These are phyloP conservation scores for Diplotaxis tenuifolia DNA, from an alignment of 345 rosid species.

Conservation along the genomic window DNA sequence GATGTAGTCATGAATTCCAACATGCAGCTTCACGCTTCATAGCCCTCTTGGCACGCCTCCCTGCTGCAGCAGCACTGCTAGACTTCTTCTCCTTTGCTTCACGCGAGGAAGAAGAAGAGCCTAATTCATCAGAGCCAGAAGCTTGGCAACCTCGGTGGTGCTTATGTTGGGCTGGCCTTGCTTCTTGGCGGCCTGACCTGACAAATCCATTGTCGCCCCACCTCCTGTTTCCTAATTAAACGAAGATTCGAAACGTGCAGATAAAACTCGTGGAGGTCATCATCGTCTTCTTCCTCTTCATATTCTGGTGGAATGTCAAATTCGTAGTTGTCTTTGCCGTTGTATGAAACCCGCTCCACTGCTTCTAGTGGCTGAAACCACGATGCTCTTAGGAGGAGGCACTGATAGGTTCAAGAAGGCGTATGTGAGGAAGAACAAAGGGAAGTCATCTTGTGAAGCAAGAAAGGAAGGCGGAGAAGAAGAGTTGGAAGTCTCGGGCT, in stretches of 20 bases:
- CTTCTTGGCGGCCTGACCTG: constrained; percentile 86
- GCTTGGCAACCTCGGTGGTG: constrained; percentile 36
- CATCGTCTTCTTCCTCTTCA: constrained; percentile 41
- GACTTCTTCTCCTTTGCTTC: constrained; percentile 54
- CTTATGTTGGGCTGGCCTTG: constrained; percentile 54
- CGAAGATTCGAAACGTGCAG: constrained; percentile 49
- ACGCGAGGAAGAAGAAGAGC: constrained; percentile 35
- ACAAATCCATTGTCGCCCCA: constrained; percentile 97
- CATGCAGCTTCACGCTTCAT: constrained; percentile 93
- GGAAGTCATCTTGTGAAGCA: too few relatives aligned
- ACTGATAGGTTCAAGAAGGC: too few relatives aligned
- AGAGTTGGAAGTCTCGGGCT: too few relatives aligned
- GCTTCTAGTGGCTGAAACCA: constrained; percentile 69
- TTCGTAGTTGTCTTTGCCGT: constrained; percentile 45
- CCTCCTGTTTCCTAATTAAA: constrained; percentile 76
- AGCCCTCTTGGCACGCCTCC: constrained; percentile 87
- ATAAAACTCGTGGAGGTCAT: constrained; percentile 58
- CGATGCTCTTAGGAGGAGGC: constrained; percentile 78
- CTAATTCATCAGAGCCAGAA: constrained; percentile 53
- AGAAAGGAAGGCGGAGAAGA: too few relatives aligned
- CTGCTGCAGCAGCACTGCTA: constrained; percentile 39
- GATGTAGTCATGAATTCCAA: too few relatives aligned
- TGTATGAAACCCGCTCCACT: constrained; percentile 47
- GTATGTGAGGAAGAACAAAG: too few relatives aligned
- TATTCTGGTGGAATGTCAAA: constrained; percentile 40